Conservation (phyloP, 306 rosid species). For the Cercis canadensis region DNA sequence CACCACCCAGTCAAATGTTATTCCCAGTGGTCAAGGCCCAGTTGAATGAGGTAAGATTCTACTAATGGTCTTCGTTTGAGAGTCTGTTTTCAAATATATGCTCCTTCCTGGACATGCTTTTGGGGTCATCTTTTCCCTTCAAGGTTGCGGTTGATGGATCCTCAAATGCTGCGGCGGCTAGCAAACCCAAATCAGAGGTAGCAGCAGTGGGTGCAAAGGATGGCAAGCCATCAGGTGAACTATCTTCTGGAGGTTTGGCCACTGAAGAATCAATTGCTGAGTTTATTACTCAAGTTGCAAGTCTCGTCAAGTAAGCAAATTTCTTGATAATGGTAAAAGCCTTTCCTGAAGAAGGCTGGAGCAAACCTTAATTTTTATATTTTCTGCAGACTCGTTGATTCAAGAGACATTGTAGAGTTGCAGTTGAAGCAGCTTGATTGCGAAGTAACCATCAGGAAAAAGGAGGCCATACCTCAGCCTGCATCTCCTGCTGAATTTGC, state of each 20-base stretch:
- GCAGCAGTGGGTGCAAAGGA: constrained; percentile 40
- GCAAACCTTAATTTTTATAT: constrained; percentile 26
- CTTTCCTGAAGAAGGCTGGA: constrained; percentile 11
- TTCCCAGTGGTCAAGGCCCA: constrained; percentile 57
- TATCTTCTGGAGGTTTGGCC: constrained; percentile 53
- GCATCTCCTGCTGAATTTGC: constrained; percentile 53
- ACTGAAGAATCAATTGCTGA: constrained; percentile 67
- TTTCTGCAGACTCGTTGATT: constrained; percentile 78
- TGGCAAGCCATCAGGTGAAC: constrained; percentile 35
- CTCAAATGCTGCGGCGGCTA: constrained; percentile 48
- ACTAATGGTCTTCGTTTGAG: constrained; percentile 30
- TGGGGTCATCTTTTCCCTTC: constrained; percentile 52
- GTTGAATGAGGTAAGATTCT: constrained; percentile 57
- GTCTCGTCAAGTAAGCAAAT: constrained; percentile 69
- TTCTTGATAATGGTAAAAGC: not conserved
- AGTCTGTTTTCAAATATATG: constrained; percentile 38
- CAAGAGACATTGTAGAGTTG: constrained; percentile 82
- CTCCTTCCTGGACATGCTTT: constrained; percentile 45
- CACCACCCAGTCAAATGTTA: constrained; percentile 33
- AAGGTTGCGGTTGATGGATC: constrained; percentile 67
- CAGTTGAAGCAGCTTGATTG: constrained; percentile 71
- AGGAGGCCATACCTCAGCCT: constrained; percentile 71
- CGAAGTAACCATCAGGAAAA: constrained; percentile 72
- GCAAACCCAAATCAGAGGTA: constrained; percentile 47
- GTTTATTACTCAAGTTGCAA: constrained; percentile 71